Conservation (phyloP, 257 asterid species). For the Solanum sejunctum region DNA sequence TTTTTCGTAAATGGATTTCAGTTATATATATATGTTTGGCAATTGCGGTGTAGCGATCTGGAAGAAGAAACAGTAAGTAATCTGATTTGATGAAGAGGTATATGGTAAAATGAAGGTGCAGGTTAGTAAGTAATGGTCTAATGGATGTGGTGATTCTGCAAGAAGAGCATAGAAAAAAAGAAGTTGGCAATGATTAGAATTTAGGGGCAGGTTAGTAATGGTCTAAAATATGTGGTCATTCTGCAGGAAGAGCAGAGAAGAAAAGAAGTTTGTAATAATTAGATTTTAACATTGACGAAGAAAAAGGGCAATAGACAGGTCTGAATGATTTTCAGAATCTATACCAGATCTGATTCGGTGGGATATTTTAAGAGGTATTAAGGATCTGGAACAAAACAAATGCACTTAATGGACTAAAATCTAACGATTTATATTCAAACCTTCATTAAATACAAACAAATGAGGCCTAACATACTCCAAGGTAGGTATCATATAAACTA, state of each 20-base stretch:
- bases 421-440: not conserved
- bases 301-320: too few relatives aligned
- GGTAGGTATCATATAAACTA: not conserved
- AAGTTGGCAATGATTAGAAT: too few relatives aligned
- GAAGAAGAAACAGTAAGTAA: not conserved
- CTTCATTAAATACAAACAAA: not conserved
- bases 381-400: too few relatives aligned
- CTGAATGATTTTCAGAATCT: too few relatives aligned
- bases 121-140: not conserved
- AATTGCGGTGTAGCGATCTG: not conserved
- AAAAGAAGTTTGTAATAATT: too few relatives aligned
- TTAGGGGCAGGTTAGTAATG: not conserved
- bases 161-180: too few relatives aligned
- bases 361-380: too few relatives aligned
- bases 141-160: not conserved
- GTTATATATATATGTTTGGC: not conserved
- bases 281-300: too few relatives aligned
- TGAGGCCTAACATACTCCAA: not conserved
- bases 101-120: not conserved
- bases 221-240: not conserved
- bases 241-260: not conserved
- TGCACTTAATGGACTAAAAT: too few relatives aligned
- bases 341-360: too few relatives aligned
- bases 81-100: not conserved
- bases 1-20: not conserved